Evolutionary conservation across 805 yeast genomes (phyloP).

Genomic region (Blastobotrys parvus): DNA sequence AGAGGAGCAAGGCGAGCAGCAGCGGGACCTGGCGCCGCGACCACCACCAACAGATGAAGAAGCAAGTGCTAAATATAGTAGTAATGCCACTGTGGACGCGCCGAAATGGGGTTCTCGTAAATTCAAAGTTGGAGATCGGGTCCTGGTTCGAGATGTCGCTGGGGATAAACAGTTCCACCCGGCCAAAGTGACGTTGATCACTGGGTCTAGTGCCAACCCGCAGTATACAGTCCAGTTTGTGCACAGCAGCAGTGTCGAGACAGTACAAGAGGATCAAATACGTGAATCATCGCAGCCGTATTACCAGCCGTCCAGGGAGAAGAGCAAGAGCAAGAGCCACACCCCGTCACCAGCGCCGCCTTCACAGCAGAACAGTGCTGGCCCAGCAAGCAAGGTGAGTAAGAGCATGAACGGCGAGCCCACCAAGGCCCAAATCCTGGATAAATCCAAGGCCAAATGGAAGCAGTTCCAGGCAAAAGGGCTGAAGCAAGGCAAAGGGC

Average conservation of each 20-base stretch:
- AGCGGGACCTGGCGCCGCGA: not conserved
- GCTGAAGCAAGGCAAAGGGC: conserved; percentile 2
- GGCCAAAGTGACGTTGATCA: conserved; percentile 21
- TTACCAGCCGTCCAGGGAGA: not conserved
- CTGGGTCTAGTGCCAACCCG: conserved; percentile 22
- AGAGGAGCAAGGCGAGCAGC: conserved; percentile 4
- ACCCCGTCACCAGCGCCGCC: not conserved
- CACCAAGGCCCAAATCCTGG: conserved; percentile 14
- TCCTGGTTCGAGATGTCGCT: conserved; percentile 22
- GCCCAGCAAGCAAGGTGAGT: not conserved
- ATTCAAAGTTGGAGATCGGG: conserved; percentile 17
- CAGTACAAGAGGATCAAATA: conserved; percentile 15
- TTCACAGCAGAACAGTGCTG: not conserved
- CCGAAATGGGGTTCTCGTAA: not conserved
- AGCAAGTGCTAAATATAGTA: not conserved
- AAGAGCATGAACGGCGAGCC: conserved; percentile 3
- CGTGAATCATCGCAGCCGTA: not conserved
- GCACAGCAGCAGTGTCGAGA: conserved; percentile 14
- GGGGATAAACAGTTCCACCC: conserved; percentile 23
- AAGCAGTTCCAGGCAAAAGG: conserved; percentile 20
- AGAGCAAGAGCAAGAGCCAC: not conserved
- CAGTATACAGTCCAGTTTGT: conserved; percentile 21
- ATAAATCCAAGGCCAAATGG: conserved; percentile 22
- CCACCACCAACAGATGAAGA: conserved; percentile 1
- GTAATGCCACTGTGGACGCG: not conserved